Evolutionary conservation across 306 rosid species (phyloP), one percentile per base, ranked within the genome.

Genomic region (Trichosanthes truncata): DNA sequence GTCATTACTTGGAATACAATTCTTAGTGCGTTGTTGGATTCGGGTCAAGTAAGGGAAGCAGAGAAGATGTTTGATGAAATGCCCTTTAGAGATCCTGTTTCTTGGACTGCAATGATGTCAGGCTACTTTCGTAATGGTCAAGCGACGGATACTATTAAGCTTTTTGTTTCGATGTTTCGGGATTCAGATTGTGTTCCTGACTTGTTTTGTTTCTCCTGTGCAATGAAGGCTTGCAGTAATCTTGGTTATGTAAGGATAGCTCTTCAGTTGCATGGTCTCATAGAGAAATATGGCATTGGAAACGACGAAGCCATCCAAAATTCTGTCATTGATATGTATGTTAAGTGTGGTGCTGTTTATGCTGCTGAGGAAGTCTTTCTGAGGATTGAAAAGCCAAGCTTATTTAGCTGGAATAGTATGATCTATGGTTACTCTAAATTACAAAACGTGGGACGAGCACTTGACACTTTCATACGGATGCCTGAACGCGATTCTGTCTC

Each of bases 391-490:
- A 81, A 77, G 17, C 94, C 92, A 0, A 88, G 92, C 78, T 84
- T 90, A 80, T 88, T 87, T 81, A 83, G 92, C 80, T 88, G 91
- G 94, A 90, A 90, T 66, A 85, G 85, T 80, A 88, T 90, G 90
- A 80, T 90, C 55, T 86, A 85, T 82, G 94, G 94, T 41, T 90
- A 84, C 81, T 85, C 94, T 23, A 85, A 76, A 84, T 71, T 68
- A 4, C 69, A 82, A 41, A 87, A 89, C 79, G 84, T 86, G 21
- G 83, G 77, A 81, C 80, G 76, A 29, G 92, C 94, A 62, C 81
- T 88, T 9, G 29, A 69, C 53, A 29, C 73, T 13, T 90, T 88
- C 67, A 60, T 33, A 25, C 77, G 13, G 74, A 88, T 90, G 94
- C 90, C 94, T 25, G 84, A 85, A 66, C 90, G 78, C 10, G 92